Percentiles rank a stretch among this genome's conserved stretches.
These are phyloP conservation scores for Globisporangium heterothallicum DNA, from an alignment of 352 stramenopile genomes.

Conservation along the genomic window DNA sequence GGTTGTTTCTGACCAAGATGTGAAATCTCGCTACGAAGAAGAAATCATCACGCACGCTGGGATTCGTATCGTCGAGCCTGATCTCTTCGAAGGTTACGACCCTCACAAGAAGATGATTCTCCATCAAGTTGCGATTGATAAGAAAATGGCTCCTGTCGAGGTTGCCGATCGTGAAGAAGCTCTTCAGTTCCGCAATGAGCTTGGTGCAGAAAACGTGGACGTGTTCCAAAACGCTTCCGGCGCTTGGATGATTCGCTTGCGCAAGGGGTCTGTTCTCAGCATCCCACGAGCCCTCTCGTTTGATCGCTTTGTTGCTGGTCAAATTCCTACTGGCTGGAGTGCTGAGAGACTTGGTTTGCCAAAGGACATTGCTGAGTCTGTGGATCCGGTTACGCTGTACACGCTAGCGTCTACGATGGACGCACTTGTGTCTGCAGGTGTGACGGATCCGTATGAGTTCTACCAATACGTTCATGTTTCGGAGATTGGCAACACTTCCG, in stretches of 20 bases:
- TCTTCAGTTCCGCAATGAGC: constrained; percentile 70
- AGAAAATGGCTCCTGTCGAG: constrained; percentile 86
- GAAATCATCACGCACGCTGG: constrained; percentile 71
- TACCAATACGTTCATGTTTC: constrained; percentile 90
- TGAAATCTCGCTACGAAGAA: constrained; percentile 83
- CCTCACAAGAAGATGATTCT: constrained; percentile 84
- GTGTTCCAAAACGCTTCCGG: constrained; percentile 65
- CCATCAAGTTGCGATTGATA: constrained; percentile 85
- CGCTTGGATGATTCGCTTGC: constrained; percentile 80
- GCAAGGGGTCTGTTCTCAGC: constrained; percentile 75
- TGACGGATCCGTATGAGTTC: constrained; percentile 89
- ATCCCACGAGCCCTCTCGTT: constrained; percentile 78
- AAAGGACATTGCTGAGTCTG: constrained; percentile 71
- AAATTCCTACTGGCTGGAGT: constrained; percentile 87
- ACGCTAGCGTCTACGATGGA: constrained; percentile 75
- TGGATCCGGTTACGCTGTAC: constrained; percentile 81
- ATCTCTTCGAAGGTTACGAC: constrained; percentile 86
- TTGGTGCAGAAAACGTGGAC: constrained; percentile 81
- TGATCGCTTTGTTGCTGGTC: constrained; percentile 80
- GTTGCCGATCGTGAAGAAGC: constrained; percentile 79
- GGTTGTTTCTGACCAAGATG: constrained; percentile 59
- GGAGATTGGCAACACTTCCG: constrained; percentile 82
- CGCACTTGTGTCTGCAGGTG: constrained; percentile 64
- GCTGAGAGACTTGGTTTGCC: constrained; percentile 73
- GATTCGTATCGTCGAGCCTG: constrained; percentile 83